These are phyloP conservation scores for Mortierella sp. DNA, from an alignment of 371 early-diverging fungal species.

Conservation along the genomic window DNA sequence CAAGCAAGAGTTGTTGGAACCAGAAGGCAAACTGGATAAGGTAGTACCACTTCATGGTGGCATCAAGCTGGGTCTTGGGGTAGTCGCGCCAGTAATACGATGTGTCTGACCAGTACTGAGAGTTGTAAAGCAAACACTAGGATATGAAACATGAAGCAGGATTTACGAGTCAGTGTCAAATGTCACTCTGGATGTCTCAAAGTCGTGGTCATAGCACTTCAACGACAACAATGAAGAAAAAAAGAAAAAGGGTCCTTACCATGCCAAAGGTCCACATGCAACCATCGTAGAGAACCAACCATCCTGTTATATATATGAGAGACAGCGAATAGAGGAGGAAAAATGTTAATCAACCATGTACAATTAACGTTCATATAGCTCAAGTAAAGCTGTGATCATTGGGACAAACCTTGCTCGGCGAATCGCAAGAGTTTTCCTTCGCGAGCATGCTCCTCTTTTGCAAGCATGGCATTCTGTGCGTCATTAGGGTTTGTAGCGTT, in stretches of 20 bases:
- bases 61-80: constrained; percentile 69
- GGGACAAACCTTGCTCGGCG: constrained; percentile 50
- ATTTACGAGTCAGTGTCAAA: not conserved
- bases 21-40: constrained; percentile 86
- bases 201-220: not conserved
- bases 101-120: constrained; percentile 80
- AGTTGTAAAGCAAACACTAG: constrained; percentile 69
- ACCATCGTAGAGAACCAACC: constrained; percentile 66
- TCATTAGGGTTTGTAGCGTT: not conserved
- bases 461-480: not conserved
- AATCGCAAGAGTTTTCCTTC: constrained; percentile 52
- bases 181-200: not conserved
- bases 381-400: not conserved
- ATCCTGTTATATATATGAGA: constrained; percentile 60
- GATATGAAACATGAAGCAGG: not conserved
- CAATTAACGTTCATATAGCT: constrained; percentile 32
- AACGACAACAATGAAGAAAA: not conserved
- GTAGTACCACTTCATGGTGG: constrained; percentile 81
- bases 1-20: constrained; percentile 79
- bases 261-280: constrained; percentile 74
- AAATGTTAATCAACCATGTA: constrained; percentile 66
- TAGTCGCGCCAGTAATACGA: constrained; percentile 77
- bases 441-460: constrained; percentile 33
- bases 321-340: constrained; percentile 60
- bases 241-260: constrained; percentile 49